Conservation (phyloP, 768 basidiomycete species). For the Boletus tylopilopsis region DNA sequence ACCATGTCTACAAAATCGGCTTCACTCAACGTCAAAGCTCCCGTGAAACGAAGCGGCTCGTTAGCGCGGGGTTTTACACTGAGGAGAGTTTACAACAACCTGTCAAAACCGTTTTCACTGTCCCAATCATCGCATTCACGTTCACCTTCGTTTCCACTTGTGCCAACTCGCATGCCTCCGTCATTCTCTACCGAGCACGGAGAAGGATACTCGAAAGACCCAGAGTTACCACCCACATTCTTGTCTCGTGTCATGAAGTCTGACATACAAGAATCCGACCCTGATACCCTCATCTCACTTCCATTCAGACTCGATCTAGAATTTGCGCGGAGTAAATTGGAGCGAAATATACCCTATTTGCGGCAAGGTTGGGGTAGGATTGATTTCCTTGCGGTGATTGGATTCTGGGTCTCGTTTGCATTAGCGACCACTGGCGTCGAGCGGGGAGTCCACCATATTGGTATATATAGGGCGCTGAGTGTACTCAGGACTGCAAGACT, state of each 20-base stretch:
- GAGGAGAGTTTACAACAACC: slow-evolving; percentile 39
- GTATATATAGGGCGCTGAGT: slow-evolving; percentile 83
- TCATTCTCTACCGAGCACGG: neutral
- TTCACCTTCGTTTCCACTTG: slow-evolving; percentile 15
- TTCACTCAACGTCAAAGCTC: slow-evolving; percentile 25
- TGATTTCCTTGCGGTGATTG: slow-evolving; percentile 79
- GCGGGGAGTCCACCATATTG: slow-evolving; percentile 65
- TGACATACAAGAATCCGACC: slow-evolving; percentile 35
- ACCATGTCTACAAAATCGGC: slow-evolving; percentile 24
- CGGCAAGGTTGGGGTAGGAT: slow-evolving; percentile 91
- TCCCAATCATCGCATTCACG: slow-evolving; percentile 30
- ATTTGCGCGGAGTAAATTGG: slow-evolving; percentile 50
- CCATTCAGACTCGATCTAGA: slow-evolving; percentile 60
- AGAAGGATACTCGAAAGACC: slow-evolving; percentile 33
- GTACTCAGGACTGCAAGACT: slow-evolving; percentile 80
- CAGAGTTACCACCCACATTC: slow-evolving; percentile 43
- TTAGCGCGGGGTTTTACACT: slow-evolving; percentile 45
- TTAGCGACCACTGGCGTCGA: slow-evolving; percentile 69
- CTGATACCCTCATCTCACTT: slow-evolving; percentile 38
- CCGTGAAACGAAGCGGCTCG: slow-evolving; percentile 27
- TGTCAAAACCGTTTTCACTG: slow-evolving; percentile 51
- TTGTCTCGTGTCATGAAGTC: slow-evolving; percentile 48
- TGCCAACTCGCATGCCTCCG: slow-evolving; percentile 8
- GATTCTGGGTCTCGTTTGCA: slow-evolving; percentile 83
- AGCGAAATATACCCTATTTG: slow-evolving; percentile 77